Base-by-base conservation (phyloP, 2,329 filamentous ascomycete genomes). In the Aureobasidium vineae region DNA sequence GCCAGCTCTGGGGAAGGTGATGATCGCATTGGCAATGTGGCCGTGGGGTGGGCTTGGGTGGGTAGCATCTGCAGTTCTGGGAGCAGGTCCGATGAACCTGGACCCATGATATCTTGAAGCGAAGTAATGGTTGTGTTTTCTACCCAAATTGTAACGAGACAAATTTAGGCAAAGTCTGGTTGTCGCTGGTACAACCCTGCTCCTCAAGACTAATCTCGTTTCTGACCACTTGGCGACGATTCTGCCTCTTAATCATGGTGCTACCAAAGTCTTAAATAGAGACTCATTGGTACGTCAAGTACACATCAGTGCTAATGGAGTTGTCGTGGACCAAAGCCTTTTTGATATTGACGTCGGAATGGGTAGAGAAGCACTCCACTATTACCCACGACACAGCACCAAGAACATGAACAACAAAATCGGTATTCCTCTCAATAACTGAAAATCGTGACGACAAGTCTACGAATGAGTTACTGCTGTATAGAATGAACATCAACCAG, bases 41-140 rank as follows among this genome's bases (percentile, higher is more conserved):
- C 6, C 40, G 5, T 7, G 63, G n/a, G 66, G 66, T n/a, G 66
- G 66, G 16, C 56, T 68, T 26, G 66, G 66, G 28, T 47, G 38
- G 15, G 41, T 50, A 5, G 41, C 43, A 11, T 47, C 66, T 23
- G 57, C 43, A 33, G 56, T 54, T 2, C 49, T 68, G 10, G 66
- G 66, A 10, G 47, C 66, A 16, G 66, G 64, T 3, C 10, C 49
- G 7, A 33, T 6, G 6, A 23, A 7, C 10, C 21, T 63, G 47
- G 31, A 54, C 21, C 45, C 45, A 49, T 49, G 11, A 26, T 28
- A 3, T 19, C 5, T 3, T 33, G 6, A 28, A 33, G 16, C 6
- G 26, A 26, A 10, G 11, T 2, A 52, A 10, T 28, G 26, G 4
- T 52, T 21, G 19, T 31, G 7, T n/a, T n/a, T n/a, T 28, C 16